Evolutionary conservation across 2,329 filamentous ascomycete species (phyloP).

Genomic region (Fusarium abutilonis): DNA sequence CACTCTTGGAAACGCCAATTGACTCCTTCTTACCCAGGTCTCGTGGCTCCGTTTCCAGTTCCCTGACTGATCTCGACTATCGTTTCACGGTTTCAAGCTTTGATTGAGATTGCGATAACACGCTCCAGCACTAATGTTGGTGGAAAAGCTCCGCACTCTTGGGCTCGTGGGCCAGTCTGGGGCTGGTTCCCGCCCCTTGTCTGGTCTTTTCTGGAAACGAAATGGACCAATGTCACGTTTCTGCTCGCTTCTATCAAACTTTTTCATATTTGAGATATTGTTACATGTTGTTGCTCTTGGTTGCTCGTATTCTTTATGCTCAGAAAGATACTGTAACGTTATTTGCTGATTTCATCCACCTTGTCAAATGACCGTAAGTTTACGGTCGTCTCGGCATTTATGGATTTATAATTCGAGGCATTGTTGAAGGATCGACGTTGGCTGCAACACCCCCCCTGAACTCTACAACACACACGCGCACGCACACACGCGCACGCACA

Average conservation of each 20-base stretch:
- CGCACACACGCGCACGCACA: no score
- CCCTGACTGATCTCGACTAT: slow-evolving; percentile 18
- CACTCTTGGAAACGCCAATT: slow-evolving; percentile 15
- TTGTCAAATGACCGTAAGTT: neutral
- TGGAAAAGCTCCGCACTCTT: slow-evolving; percentile 28
- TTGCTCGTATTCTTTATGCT: neutral
- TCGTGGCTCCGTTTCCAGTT: neutral
- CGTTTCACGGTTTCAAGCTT: slow-evolving; percentile 11
- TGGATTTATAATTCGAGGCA: slow-evolving; percentile 21
- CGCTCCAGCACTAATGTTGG: slow-evolving; percentile 16
- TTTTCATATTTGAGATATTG: neutral
- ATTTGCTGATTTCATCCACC: neutral
- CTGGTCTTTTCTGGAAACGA: slow-evolving; percentile 20
- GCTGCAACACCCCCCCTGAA: slow-evolving; percentile 33
- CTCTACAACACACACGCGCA: slow-evolving; percentile 24
- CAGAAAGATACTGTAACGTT: neutral
- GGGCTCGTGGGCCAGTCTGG: slow-evolving; percentile 10
- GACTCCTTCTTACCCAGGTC: neutral
- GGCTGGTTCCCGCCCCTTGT: slow-evolving; percentile 16
- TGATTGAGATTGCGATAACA: slow-evolving; percentile 14
- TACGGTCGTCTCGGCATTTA: slow-evolving; percentile 8
- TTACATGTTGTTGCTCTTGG: neutral
- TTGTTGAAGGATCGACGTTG: slow-evolving; percentile 33
- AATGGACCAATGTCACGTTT: slow-evolving; percentile 20
- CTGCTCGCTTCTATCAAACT: neutral